Evolutionary conservation across 2,329 filamentous ascomycete genomes (phyloP).

Genomic region (Chaetomiaceae sp.): DNA sequence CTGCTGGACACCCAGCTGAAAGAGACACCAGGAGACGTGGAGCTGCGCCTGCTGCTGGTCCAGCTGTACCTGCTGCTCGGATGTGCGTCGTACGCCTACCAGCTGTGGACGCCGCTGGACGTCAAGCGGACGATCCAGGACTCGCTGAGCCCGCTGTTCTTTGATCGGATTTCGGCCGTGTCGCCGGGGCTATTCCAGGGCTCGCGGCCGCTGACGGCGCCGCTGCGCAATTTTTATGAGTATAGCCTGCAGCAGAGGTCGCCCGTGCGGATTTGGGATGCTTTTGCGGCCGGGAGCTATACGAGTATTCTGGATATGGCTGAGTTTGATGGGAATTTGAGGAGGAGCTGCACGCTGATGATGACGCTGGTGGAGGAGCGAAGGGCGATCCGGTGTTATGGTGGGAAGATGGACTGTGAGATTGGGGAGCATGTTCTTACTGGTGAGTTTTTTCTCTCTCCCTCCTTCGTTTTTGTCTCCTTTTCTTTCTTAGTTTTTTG

Average conservation of each 20-base stretch:
- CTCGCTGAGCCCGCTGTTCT: conserved; percentile 49
- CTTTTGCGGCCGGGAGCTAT: conserved; percentile 48
- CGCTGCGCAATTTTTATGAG: conserved; percentile 43
- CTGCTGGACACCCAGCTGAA: conserved; percentile 47
- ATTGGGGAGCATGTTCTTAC: conserved; percentile 43
- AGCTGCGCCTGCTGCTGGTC: conserved; percentile 46
- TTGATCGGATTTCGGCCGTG: conserved; percentile 50
- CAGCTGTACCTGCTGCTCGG: conserved; percentile 50
- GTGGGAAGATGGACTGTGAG: conserved; percentile 35
- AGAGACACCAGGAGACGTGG: conserved; percentile 41
- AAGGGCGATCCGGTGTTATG: conserved; percentile 41
- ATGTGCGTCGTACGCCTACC: conserved; percentile 41
- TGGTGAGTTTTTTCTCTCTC: conserved; percentile 43
- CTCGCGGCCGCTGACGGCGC: conserved; percentile 36
- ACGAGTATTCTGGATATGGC: conserved; percentile 46
- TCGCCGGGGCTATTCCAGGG: conserved; percentile 41
- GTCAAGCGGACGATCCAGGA: conserved; percentile 57
- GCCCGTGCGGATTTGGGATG: conserved; percentile 42
- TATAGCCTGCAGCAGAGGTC: conserved; percentile 37
- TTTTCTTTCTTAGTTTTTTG: too few relatives aligned
- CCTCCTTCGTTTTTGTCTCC: too few relatives aligned
- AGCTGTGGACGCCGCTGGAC: conserved; percentile 47
- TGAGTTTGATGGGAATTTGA: conserved; percentile 39
- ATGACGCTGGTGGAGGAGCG: conserved; percentile 50
- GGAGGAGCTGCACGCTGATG: conserved; percentile 47